Conservation (phyloP, 768 basidiomycete species). For the Russula virescens region DNA sequence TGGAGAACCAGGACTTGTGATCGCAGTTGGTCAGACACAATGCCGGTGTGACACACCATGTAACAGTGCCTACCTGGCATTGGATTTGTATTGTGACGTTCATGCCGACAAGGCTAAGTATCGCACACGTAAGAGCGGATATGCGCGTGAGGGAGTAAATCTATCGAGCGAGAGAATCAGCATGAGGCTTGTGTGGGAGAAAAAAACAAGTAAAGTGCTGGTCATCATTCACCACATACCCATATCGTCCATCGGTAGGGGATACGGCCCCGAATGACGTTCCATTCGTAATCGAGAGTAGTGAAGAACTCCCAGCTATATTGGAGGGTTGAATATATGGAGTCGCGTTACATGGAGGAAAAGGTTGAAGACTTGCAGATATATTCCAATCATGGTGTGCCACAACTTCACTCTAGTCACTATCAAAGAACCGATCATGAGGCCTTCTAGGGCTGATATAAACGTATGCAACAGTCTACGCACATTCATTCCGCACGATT, state of each 20-base stretch:
- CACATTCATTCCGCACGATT: too few species aligned
- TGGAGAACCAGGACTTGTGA: background rate
- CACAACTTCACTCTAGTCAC: background rate
- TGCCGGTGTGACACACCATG: background rate
- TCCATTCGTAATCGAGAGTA: background rate
- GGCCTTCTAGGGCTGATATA: too few species aligned
- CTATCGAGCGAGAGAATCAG: background rate
- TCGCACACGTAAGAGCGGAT: background rate
- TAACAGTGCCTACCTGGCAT: slow-evolving; percentile 8
- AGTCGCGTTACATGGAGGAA: background rate
- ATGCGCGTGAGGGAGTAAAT: slow-evolving; percentile 12
- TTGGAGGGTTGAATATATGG: background rate
- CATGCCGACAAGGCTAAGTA: background rate
- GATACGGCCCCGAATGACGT: background rate
- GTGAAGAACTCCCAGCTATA: background rate
- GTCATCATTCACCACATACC: background rate
- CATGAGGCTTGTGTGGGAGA: too few species aligned
- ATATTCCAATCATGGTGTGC: background rate
- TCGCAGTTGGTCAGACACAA: background rate
- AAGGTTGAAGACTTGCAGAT: background rate
- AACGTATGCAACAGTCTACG: too few species aligned
- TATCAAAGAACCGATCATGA: background rate
- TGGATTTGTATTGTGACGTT: background rate
- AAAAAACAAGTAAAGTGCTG: background rate
- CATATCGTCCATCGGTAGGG: slow-evolving; percentile 13